phyloP scores from a whole-genome alignment of 805 yeast genomes.

The Nakazawaea wyomingensis region DNA sequence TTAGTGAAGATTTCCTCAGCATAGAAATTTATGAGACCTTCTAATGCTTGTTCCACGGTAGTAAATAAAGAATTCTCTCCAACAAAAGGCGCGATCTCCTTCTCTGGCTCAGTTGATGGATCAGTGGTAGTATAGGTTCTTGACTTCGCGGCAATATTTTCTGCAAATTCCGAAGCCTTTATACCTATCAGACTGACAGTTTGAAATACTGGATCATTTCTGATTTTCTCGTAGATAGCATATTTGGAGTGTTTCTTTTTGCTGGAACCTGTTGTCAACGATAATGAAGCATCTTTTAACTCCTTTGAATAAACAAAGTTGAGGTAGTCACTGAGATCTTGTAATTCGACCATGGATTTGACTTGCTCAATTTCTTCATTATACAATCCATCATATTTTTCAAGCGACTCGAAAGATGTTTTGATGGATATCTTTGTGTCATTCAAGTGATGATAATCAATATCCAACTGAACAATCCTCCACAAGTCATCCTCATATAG shows the following conservation, averaged over 20 bases:
- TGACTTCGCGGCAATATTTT: constrained; percentile 63
- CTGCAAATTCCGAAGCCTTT: constrained; percentile 75
- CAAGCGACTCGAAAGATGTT: constrained; percentile 48
- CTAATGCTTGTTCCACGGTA: constrained; percentile 56
- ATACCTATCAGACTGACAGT: constrained; percentile 72
- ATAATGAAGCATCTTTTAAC: constrained; percentile 39
- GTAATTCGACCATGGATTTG: constrained; percentile 68
- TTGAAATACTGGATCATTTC: constrained; percentile 55
- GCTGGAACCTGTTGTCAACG: constrained; percentile 18
- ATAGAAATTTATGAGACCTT: constrained; percentile 68
- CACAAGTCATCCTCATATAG: constrained; percentile 83
- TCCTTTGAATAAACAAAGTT: constrained; percentile 66
- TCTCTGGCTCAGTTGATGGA: constrained; percentile 53
- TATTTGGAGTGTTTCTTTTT: constrained; percentile 55
- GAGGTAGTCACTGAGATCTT: constrained; percentile 81
- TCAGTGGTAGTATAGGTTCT: constrained; percentile 73
- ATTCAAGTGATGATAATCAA: constrained; percentile 80
- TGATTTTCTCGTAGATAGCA: constrained; percentile 61
- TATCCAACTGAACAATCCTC: constrained; percentile 82
- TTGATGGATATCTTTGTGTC: constrained; percentile 62
- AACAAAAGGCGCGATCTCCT: constrained; percentile 39
- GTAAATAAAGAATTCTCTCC: constrained; percentile 42
- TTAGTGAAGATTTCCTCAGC: constrained; percentile 79
- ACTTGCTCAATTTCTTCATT: constrained; percentile 53
- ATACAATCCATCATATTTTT: constrained; percentile 52